Conservation (phyloP, 352 stramenopile genomes). For the Globisporangium acanthophoron region DNA sequence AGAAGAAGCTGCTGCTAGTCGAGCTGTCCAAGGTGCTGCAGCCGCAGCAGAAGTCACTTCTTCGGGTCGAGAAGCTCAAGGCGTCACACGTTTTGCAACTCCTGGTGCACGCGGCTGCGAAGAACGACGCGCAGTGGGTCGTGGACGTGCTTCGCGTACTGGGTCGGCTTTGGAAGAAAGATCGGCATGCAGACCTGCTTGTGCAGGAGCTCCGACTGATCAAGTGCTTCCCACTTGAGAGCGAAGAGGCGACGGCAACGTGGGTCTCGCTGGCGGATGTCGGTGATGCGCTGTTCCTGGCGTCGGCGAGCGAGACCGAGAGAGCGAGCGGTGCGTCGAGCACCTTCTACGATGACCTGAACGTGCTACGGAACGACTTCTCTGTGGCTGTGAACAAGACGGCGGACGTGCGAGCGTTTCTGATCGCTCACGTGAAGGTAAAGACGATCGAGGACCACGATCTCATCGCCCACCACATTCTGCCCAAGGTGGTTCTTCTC, state of each 20-base stretch:
- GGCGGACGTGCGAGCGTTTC: constrained; percentile 34
- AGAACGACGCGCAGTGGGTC: constrained; percentile 32
- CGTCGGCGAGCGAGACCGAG: background rate
- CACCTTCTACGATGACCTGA: constrained; percentile 31
- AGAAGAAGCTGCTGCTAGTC: constrained; percentile 51
- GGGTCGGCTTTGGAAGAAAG: constrained; percentile 48
- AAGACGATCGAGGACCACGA: constrained; percentile 67
- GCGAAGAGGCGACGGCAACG: constrained; percentile 4
- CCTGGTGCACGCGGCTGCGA: constrained; percentile 27
- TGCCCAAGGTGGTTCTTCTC: constrained; percentile 31
- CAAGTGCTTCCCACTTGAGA: constrained; percentile 62
- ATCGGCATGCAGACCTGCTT: constrained; percentile 38
- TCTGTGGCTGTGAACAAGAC: constrained; percentile 18
- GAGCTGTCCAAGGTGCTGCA: constrained; percentile 32
- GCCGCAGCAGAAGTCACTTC: constrained; percentile 41
- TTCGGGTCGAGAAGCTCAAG: constrained; percentile 62
- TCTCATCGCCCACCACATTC: constrained; percentile 56
- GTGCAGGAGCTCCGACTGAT: constrained; percentile 65
- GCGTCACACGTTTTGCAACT: constrained; percentile 58
- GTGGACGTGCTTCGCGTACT: constrained; percentile 42
- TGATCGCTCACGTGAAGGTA: constrained; percentile 48
- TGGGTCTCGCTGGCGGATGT: constrained; percentile 45
- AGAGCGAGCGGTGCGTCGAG: background rate
- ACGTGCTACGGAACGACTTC: constrained; percentile 40
- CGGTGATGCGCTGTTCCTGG: constrained; percentile 28